Percentiles rank a stretch among this genome's conserved stretches.
phyloP scores from a whole-genome alignment of 1,284 basidiomycete species.

The Coriolopsis trogii region DNA sequence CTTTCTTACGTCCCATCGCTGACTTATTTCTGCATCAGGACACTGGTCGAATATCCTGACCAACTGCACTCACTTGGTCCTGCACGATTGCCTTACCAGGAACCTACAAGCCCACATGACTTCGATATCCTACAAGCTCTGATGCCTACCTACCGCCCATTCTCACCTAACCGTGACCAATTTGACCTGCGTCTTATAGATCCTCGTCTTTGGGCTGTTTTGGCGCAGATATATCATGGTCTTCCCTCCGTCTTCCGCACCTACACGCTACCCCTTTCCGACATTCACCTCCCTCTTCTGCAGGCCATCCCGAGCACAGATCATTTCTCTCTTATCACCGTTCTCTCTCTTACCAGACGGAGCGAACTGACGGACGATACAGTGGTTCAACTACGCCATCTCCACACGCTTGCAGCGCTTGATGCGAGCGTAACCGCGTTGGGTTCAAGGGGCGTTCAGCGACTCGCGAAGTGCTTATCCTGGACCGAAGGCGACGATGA shows the following conservation, averaged over 20 bases:
- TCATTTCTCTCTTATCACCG: conserved; percentile 62
- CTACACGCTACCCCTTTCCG: conserved; percentile 53
- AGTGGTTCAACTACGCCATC: conserved; percentile 47
- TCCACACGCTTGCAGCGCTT: conserved; percentile 60
- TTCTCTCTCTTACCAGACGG: conserved; percentile 59
- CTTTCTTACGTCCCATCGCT: conserved; percentile 43
- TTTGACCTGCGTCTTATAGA: conserved; percentile 41
- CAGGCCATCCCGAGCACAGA: conserved; percentile 56
- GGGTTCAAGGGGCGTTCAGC: conserved; percentile 51
- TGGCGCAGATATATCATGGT: conserved; percentile 58
- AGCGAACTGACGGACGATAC: conserved; percentile 56
- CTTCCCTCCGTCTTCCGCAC: conserved; percentile 49
- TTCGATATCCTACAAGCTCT: conserved; percentile 42
- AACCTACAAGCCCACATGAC: conserved; percentile 23
- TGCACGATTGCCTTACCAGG: conserved; percentile 34
- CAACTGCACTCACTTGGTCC: conserved; percentile 37
- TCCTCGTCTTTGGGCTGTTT: conserved; percentile 61
- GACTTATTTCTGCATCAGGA: conserved; percentile 41
- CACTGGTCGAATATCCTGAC: conserved; percentile 41
- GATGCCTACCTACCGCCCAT: conserved; percentile 35
- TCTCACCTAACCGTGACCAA: conserved; percentile 19
- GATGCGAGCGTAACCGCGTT: conserved; percentile 59
- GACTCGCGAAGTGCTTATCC: conserved; percentile 35
- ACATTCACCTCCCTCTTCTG: conserved; percentile 55
- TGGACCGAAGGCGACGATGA: conserved; percentile 26